Percentiles rank a stretch among this genome's conserved stretches.
Conservation (phyloP, 2,329 filamentous ascomycete species). For the Dothideomycetes sp. region DNA sequence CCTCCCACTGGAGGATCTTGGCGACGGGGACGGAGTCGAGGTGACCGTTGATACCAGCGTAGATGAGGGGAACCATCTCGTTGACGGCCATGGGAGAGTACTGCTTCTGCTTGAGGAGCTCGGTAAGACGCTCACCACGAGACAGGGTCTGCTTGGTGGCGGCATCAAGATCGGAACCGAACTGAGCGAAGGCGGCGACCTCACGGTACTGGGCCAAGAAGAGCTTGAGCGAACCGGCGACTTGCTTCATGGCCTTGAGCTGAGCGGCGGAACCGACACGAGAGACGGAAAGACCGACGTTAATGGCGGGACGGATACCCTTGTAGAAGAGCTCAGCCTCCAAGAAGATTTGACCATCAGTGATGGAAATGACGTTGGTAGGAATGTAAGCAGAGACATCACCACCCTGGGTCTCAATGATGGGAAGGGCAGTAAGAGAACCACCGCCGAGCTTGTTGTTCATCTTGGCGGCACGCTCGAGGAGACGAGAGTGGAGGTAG, state of each 20-base stretch:
- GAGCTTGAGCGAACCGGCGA: constrained; percentile 98
- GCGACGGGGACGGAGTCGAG: constrained; percentile 79
- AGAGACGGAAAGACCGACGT: constrained; percentile 99
- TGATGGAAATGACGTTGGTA: constrained; percentile 99
- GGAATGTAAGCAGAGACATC: constrained; percentile 99
- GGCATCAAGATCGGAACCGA: constrained; percentile 98
- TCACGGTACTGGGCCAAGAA: constrained; percentile 99
- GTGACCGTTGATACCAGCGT: constrained; percentile 95
- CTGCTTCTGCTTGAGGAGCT: constrained; percentile 99
- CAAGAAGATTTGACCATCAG: constrained; percentile 99
- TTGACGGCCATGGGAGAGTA: constrained; percentile 97
- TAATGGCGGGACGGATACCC: constrained; percentile 99
- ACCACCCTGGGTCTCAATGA: constrained; percentile 99
- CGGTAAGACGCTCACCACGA: constrained; percentile 97
- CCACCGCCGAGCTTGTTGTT: constrained; percentile 90
- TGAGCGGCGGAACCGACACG: constrained; percentile 99
- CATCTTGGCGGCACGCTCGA: constrained; percentile 99
- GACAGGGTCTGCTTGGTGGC: constrained; percentile 96
- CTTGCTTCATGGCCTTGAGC: constrained; percentile 99
- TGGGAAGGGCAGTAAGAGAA: constrained; percentile 90
- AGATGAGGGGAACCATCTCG: constrained; percentile 99
- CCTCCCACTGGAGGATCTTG: constrained; percentile 91
- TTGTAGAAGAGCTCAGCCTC: constrained; percentile 99
- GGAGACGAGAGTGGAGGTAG: constrained; percentile 98
- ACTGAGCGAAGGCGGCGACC: constrained; percentile 98